Base-by-base conservation (phyloP, 768 basidiomycete species). In the Mycena latifolia region DNA sequence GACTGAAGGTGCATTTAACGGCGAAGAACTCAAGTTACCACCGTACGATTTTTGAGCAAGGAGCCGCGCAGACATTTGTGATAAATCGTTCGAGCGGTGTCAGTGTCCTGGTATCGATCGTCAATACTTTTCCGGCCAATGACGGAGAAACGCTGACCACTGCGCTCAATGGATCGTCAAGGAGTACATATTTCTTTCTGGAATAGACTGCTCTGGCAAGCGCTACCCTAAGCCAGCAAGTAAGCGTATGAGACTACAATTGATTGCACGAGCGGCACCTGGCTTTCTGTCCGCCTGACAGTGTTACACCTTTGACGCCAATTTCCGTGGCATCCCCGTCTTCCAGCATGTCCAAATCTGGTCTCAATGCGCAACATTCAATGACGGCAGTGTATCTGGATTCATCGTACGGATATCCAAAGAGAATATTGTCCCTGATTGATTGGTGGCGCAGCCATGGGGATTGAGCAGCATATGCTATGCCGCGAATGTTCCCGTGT, bases 311-410 rank as follows among this genome's bases (percentile, higher is more conserved):
- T 84, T 89, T 82, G 14, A 87, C 89, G n/a, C 94, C 94, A 68
- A 96, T 92, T 77, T 94, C 91, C 1, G 94, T 95, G 56, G 78
- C 79, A 72, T 94, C 95, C 0, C 96, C 96, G 71, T 95, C 90
- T 58, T 96, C 93, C 2, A 99, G 77, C 18, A 95, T 85, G 6
- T 91, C 86, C 64, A 99, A 77, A 80, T 99, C 96, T 0, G 91
- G 87, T 28, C 74, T 79, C 60, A 98, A 77, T 0, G 95, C 95
- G 72, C 96, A 98, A 15, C 88, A 91, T 55, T 94, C 90, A n/a
- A 96, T 74, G 28, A 95, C 93, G 0, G 80, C 82, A 10, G 89
- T 78, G 69, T 96, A 96, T 51, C 93, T 82, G 65, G 89, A 87
- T 66, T 92, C 87, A 52, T 92, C 90, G 64, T 81, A 86, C 1